Conservation (phyloP, 169 alveolate species). For the Cyclospora cayetanensis region DNA sequence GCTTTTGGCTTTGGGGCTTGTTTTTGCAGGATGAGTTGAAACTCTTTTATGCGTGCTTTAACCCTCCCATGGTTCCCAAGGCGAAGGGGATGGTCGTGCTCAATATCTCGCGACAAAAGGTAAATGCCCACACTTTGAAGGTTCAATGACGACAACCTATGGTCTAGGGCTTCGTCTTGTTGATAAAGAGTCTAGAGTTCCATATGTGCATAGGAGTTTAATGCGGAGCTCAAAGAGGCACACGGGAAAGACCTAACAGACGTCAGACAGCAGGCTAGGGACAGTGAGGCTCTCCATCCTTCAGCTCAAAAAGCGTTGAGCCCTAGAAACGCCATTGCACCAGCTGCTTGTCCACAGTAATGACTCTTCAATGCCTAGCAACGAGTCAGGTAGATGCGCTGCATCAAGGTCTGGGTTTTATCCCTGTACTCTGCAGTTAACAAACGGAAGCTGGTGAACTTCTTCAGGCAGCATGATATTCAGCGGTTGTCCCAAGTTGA, state of each 20-base stretch:
- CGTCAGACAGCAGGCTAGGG: constrained; percentile 29
- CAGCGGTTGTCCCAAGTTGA: constrained; percentile 25
- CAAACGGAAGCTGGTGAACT: constrained; percentile 37
- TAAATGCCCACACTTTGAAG: neutral
- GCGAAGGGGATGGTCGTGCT: constrained; percentile 69
- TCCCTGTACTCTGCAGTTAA: too few species aligned
- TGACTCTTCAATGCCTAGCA: too few species aligned
- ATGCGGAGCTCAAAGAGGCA: constrained; percentile 34
- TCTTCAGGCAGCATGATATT: constrained; percentile 28
- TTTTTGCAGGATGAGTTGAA: constrained; percentile 59
- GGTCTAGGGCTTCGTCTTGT: neutral
- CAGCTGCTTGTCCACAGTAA: too few species aligned
- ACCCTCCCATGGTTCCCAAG: constrained; percentile 65
- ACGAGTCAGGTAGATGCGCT: neutral
- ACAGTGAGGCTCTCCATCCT: neutral
- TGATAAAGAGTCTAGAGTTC: neutral
- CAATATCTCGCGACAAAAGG: constrained; percentile 55
- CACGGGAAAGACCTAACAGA: constrained; percentile 60
- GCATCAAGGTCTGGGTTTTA: too few species aligned
- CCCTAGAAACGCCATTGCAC: too few species aligned
- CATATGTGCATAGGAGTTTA: constrained; percentile 36
- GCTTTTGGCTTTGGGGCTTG: neutral
- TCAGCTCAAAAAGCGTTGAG: too few species aligned
- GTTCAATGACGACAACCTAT: neutral
- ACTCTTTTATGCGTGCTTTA: constrained; percentile 38